Evolutionary conservation across 768 basidiomycete genomes (phyloP), one percentile per base, ranked within the genome.

Genomic region (Hemileccinum rubropunctum): DNA sequence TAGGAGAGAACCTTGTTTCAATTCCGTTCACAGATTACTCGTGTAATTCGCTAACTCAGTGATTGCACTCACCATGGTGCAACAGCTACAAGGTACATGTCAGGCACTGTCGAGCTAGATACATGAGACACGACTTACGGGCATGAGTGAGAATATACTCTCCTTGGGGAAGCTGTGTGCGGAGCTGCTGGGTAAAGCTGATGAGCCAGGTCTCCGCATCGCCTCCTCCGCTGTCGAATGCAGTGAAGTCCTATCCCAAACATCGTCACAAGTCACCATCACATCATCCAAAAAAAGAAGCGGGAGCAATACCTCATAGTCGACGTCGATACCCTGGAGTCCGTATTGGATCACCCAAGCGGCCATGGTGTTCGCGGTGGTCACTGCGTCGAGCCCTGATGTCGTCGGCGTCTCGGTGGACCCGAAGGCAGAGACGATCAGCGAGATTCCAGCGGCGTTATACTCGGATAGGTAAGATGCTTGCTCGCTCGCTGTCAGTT

Each of bases 351-450:
- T 72, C 30, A 81, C 80, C 69, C 71, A 79, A 1, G 66, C 59
- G 4, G 77, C 77, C 54, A 81, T 67, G 6, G 64, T 69, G 52
- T 74, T 71, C 0, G 79, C 79, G 2, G 67, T 67, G 18, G 42
- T 52, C 20, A 70, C 62, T 0, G 79, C 69, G 50, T 80, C 68
- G 11, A 51, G 54, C n/a, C 72, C 72, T 6, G 63, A 59, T 0
- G 73, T 63, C 2, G 77, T 80, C 1, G 79, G 78, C 0, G 68
- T 62, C 47, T 64, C 58, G 11, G 66, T 68, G 7, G 76, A 71
- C 7, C 79, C 78, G 57, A 83, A 82, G 1, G 71, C 72, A 37
- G 80, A 79, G 5, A 83, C 82, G 50, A 83, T 72, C 23, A 84
- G 59, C 38, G 76, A 76, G 60, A 83, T 80, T 6, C 82, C 81